Evolutionary conservation across 768 basidiomycete genomes (phyloP).

Genomic region (Daedaleopsis nitida): DNA sequence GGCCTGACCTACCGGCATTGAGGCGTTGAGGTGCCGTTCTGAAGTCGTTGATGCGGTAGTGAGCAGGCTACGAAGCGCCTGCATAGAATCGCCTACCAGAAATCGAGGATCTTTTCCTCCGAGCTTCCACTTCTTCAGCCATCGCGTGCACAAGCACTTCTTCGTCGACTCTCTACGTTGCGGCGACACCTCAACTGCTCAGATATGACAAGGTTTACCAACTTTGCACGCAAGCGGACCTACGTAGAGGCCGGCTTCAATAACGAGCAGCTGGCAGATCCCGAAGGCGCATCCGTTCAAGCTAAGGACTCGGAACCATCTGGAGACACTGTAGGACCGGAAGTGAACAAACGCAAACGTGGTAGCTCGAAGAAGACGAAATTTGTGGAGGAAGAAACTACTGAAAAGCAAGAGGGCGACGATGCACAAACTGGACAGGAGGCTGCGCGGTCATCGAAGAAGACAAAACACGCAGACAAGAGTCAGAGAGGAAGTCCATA

Average conservation of each 20-base stretch:
- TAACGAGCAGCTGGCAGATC: conserved; percentile 22
- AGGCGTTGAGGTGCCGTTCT: too few relatives aligned
- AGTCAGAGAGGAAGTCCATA: conserved; percentile 32
- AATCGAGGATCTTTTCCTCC: too few relatives aligned
- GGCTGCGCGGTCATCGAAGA: conserved; percentile 25
- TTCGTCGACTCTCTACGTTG: neutral
- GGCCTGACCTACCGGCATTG: too few relatives aligned
- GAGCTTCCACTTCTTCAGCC: too few relatives aligned
- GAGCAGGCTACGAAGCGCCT: too few relatives aligned
- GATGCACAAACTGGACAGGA: conserved; percentile 18
- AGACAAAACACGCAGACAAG: conserved; percentile 25
- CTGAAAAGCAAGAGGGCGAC: conserved; percentile 9
- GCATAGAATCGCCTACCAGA: neutral
- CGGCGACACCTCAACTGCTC: neutral
- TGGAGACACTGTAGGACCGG: conserved; percentile 27
- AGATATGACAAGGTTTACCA: conserved; percentile 73
- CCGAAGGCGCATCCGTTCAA: conserved; percentile 4
- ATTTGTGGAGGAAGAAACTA: conserved; percentile 1
- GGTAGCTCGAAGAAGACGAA: conserved; percentile 44
- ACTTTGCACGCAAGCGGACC: conserved; percentile 72
- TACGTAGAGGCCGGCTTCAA: conserved; percentile 66
- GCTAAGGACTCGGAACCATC: neutral
- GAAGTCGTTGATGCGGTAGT: too few relatives aligned
- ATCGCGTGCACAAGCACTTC: neutral
- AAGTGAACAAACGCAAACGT: conserved; percentile 64